Evolutionary conservation across 2,329 filamentous ascomycete species (phyloP).

Genomic region (Calonectria henricotiae): DNA sequence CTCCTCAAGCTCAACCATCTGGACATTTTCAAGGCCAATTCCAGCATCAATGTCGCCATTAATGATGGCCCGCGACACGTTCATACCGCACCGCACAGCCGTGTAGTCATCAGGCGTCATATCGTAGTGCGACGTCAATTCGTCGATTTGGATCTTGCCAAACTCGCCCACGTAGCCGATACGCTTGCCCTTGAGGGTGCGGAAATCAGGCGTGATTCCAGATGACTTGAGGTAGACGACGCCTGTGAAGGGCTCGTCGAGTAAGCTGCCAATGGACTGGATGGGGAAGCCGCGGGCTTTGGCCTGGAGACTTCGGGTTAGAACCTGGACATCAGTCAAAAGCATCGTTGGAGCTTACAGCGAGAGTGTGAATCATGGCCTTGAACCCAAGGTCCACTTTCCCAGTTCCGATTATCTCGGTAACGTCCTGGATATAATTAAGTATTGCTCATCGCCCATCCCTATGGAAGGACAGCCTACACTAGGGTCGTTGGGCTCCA

Average conservation of each 20-base stretch:
- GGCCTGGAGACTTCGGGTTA: conserved; percentile 64
- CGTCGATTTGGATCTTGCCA: conserved; percentile 88
- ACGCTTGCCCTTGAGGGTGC: conserved; percentile 81
- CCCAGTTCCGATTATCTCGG: conserved; percentile 83
- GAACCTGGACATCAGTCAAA: not conserved
- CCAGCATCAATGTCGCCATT: conserved; percentile 82
- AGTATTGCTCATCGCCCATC: no score
- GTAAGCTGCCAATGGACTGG: conserved; percentile 80
- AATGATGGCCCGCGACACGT: conserved; percentile 84
- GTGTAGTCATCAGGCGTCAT: conserved; percentile 83
- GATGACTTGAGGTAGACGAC: conserved; percentile 83
- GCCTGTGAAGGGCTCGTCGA: conserved; percentile 86
- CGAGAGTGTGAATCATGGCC: conserved; percentile 87
- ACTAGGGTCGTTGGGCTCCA: conserved; percentile 86
- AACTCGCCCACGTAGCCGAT: conserved; percentile 89
- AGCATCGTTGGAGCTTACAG: conserved; percentile 62
- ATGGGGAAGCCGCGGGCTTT: conserved; percentile 84
- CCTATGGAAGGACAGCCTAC: conserved; percentile 59
- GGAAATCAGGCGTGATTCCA: conserved; percentile 83
- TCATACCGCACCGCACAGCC: conserved; percentile 86
- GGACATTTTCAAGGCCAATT: conserved; percentile 84
- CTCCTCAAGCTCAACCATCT: conserved; percentile 87
- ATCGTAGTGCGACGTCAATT: conserved; percentile 84
- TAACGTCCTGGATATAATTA: conserved; percentile 75
- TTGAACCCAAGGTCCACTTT: conserved; percentile 88